These are phyloP conservation scores for Fusarium incarnatum DNA, from an alignment of 2,329 filamentous ascomycete genomes.

Conservation along the genomic window DNA sequence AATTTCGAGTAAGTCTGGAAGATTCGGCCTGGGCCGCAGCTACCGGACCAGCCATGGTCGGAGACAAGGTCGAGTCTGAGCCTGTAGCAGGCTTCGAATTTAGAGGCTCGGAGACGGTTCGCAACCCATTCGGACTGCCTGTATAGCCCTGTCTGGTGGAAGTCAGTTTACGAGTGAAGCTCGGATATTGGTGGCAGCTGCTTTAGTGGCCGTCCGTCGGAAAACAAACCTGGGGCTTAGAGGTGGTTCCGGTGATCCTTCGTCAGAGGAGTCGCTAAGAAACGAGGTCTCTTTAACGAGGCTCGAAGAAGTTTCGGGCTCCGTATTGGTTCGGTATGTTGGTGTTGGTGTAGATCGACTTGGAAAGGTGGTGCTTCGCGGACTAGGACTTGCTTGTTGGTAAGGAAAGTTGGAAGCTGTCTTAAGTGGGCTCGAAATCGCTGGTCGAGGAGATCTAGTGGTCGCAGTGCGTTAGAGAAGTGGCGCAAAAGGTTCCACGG, in stretches of 20 bases:
- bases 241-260: slow-evolving; percentile 50
- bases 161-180: slow-evolving; percentile 24
- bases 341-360: slow-evolving; percentile 46
- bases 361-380: slow-evolving; percentile 43
- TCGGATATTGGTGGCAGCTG: background rate
- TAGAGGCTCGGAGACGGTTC: slow-evolving; percentile 59
- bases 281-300: slow-evolving; percentile 48
- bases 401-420: slow-evolving; percentile 58
- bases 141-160: slow-evolving; percentile 44
- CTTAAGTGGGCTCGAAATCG: slow-evolving; percentile 63
- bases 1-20: slow-evolving; percentile 71
- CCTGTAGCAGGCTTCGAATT: slow-evolving; percentile 58
- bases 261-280: slow-evolving; percentile 53
- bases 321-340: slow-evolving; percentile 32
- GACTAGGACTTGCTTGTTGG: slow-evolving; percentile 57
- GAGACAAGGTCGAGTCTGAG: slow-evolving; percentile 52
- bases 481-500: slow-evolving; percentile 42
- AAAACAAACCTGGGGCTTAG: slow-evolving; percentile 51
- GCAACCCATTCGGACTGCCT: slow-evolving; percentile 61
- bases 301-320: slow-evolving; percentile 23
- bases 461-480: slow-evolving; percentile 31
- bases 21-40: slow-evolving; percentile 55
- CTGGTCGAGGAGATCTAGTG: slow-evolving; percentile 61
- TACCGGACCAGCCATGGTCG: slow-evolving; percentile 62
- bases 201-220: slow-evolving; percentile 5